Evolutionary conservation across 495 filamentous ascomycete genomes (phyloP).

Genomic region (Podospora conica): DNA sequence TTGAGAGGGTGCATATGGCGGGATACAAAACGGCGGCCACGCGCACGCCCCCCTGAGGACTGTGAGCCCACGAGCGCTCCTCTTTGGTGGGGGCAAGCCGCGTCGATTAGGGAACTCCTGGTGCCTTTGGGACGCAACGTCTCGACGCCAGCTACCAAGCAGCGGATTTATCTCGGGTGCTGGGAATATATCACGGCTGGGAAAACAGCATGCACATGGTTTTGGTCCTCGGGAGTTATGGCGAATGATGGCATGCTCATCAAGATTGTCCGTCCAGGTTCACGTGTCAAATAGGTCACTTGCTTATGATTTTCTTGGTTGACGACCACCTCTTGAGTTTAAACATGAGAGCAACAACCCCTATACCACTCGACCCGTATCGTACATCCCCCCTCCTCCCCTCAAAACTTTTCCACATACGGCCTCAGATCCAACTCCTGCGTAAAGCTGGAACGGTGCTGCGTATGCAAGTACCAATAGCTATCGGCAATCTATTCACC

Average conservation of each 20-base stretch:
- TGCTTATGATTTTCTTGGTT: not conserved
- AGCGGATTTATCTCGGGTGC: not conserved
- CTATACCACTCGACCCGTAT: not conserved
- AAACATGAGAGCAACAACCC: not conserved
- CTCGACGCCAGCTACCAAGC: not conserved
- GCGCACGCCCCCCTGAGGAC: conserved; percentile 12
- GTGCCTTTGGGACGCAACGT: not conserved
- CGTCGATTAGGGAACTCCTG: not conserved
- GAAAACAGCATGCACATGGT: not conserved
- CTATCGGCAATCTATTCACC: conserved; percentile 68
- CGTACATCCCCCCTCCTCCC: not conserved
- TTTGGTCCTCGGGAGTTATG: not conserved
- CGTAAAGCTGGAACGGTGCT: conserved; percentile 73
- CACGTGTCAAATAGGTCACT: not conserved
- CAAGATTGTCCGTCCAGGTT: not conserved
- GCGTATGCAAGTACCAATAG: conserved; percentile 86
- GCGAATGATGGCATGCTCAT: not conserved
- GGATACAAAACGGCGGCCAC: conserved; percentile 11
- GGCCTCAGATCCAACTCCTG: conserved; percentile 81
- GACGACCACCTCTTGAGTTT: not conserved
- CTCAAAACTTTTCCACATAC: conserved; percentile 66
- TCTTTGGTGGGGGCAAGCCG: conserved; percentile 17
- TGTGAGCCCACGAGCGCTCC: conserved; percentile 21
- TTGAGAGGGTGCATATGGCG: conserved; percentile 15
- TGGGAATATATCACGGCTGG: not conserved